Conservation (phyloP, 1,284 basidiomycete species). For the Ustilago crameri region DNA sequence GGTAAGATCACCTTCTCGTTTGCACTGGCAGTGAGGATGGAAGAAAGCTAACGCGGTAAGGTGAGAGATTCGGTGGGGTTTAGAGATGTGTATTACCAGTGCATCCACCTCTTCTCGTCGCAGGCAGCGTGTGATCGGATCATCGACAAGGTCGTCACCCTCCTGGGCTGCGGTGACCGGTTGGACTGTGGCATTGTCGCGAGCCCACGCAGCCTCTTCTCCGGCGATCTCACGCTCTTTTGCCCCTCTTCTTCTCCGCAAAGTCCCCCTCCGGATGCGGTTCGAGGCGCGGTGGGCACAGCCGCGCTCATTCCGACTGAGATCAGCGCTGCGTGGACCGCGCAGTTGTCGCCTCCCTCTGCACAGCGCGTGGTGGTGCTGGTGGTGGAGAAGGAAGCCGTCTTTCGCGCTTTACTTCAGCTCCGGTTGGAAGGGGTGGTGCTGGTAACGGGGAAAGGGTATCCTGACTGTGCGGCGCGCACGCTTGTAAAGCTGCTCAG, state of each 20-base stretch:
- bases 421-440: conserved; percentile 1
- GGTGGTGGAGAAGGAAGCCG: conserved; percentile 62
- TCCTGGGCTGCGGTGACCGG: conserved; percentile 17
- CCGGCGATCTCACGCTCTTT: conserved; percentile 25
- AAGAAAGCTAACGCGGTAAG: background rate
- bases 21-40: background rate
- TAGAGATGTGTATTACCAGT: conserved; percentile 59
- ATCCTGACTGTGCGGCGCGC: conserved; percentile 53
- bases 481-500: conserved; percentile 20
- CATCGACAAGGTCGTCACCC: conserved; percentile 21
- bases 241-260: background rate
- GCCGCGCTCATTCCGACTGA: conserved; percentile 17
- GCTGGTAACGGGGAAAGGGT: conserved; percentile 51
- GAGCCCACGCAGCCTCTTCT: conserved; percentile 45
- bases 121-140: conserved; percentile 48
- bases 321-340: background rate
- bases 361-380: no score
- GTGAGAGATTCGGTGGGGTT: no score
- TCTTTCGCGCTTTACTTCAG: conserved; percentile 41
- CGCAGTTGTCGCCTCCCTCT: no score
- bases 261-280: no score
- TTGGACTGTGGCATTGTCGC: conserved; percentile 47
- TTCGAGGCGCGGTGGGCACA: background rate
- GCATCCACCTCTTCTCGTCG: conserved; percentile 39
- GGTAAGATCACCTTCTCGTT: conserved; percentile 25